Base-by-base conservation (phyloP, 768 basidiomycete genomes). In the Hygrophorus russula region DNA sequence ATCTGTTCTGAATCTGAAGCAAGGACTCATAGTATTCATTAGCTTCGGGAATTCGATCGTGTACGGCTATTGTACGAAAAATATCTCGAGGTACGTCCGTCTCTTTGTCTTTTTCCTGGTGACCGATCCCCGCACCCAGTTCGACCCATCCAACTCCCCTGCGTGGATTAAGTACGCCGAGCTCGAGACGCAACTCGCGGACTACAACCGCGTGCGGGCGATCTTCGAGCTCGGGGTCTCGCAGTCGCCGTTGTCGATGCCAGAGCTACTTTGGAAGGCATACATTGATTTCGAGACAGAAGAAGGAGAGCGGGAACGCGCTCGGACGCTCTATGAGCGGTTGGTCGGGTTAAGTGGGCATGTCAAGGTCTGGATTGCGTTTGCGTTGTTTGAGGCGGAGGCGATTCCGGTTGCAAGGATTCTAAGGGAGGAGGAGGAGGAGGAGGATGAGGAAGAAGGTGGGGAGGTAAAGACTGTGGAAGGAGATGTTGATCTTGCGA, bases 161-260 rank as follows among this genome's bases (percentile, higher is more conserved):
- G 88, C 92, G 0, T 98, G 94, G 94, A 94, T 98, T 63, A 86
- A 87, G 60, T 98, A 80, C 60, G 88, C 94, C 18, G 88, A 94
- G 54, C 76, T 96, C 28, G 93, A 98, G 61, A 74, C 78, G 0
- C 82, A 82, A 39, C 71, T 96, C 0, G 83, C 85, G 59, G 93
- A 97, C 60, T 80, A 83, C 57, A 68, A 78, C 17, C 90, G 93
- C 30, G 85, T 90, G 2, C 83, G 94, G 11, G 92, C 83, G 4
- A 91, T 98, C 55, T 97, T 90, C 64, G 92, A 96, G 61, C 79
- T 97, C 15, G 93, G 85, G 5, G 74, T 89, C 17, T 71, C 80
- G 5, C 93, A 96, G 56, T 65, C 76, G 0, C 76, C 83, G 12
- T 69, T 97, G 29, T 89, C 92, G 39, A 94, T 94, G 91, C 94